Conservation (phyloP, 139 green algal genomes). For the Pseudopediastrum boryanum region DNA sequence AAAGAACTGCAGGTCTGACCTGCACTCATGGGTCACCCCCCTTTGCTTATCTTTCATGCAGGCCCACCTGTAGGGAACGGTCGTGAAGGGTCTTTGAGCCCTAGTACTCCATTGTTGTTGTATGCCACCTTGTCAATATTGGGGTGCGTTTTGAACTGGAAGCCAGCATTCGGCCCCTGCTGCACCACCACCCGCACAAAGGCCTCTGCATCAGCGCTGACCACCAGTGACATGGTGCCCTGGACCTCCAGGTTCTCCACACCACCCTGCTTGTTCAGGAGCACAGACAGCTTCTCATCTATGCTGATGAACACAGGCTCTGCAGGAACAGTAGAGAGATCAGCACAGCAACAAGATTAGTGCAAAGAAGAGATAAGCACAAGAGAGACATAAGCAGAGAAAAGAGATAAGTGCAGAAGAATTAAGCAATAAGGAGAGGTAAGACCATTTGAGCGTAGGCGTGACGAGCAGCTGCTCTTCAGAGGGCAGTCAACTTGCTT, state of each 20-base stretch:
- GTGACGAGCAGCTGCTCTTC: no score
- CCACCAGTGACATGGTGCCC: conserved; percentile 84
- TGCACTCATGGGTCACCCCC: no score
- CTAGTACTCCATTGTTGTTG: conserved; percentile 72
- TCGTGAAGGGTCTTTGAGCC: conserved; percentile 90
- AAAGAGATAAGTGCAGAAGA: no score
- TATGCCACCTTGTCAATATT: conserved; percentile 99
- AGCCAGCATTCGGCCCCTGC: conserved; percentile 73
- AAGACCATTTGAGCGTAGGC: no score
- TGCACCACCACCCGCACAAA: conserved; percentile 7
- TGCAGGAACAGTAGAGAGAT: conserved; percentile 14
- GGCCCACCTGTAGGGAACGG: conserved; percentile 90
- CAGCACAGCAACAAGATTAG: no score
- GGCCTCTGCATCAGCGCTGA: conserved; percentile 43
- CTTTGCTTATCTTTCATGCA: no score
- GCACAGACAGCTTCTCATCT: conserved; percentile 86
- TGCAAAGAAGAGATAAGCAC: no score
- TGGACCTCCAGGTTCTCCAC: conserved; percentile 95
- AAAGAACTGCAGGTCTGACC: no score
- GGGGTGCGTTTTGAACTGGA: conserved; percentile 99
- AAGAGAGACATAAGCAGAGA: no score
- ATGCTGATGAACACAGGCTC: conserved; percentile 69
- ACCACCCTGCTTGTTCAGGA: conserved; percentile 91
- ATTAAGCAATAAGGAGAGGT: no score
- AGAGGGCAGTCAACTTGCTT: no score